These are phyloP conservation scores for Ogataea sp. DNA, from an alignment of 805 yeast species.

Conservation along the genomic window DNA sequence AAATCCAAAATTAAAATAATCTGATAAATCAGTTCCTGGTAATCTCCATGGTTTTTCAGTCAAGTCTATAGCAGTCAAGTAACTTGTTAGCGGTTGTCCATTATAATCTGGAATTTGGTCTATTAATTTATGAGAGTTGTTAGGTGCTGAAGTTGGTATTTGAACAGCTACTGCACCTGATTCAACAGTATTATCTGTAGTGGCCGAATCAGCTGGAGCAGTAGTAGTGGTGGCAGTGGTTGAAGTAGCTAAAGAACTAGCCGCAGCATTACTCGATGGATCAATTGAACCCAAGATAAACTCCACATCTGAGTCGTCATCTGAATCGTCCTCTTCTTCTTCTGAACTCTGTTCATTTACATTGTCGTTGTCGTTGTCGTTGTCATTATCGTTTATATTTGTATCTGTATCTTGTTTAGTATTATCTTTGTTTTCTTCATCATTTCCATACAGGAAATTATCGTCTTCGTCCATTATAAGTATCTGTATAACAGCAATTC, in stretches of 20 bases:
- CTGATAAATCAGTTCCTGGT: conserved; percentile 93
- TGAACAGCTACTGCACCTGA: conserved; percentile 10
- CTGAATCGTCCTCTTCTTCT: conserved; percentile 42
- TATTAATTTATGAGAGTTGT: conserved; percentile 29
- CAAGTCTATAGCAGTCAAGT: conserved; percentile 63
- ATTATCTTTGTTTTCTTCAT: conserved; percentile 27
- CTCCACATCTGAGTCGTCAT: conserved; percentile 58
- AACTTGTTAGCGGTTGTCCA: conserved; percentile 74
- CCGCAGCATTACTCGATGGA: too few relatives aligned
- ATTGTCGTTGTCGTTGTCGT: conserved; percentile 20
- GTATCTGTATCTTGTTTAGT: conserved; percentile 11
- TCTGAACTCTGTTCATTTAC: conserved; percentile 33
- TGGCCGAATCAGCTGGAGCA: conserved; percentile 7
- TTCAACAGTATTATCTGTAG: conserved; percentile 16
- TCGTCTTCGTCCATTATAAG: conserved; percentile 60
- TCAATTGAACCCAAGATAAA: conserved; percentile 53
- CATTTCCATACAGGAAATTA: conserved; percentile 59
- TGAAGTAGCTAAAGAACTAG: too few relatives aligned
- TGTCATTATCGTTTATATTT: conserved; percentile 12
- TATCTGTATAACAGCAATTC: too few relatives aligned
- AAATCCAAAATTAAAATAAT: conserved; percentile 94
- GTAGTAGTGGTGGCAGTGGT: conserved; percentile 6
- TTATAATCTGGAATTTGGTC: conserved; percentile 65
- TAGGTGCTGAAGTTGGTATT: conserved; percentile 7
- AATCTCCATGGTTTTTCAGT: conserved; percentile 98